A percentile compares a stretch with the other conserved stretches of the same genome.
These are phyloP conservation scores for Nemania sp. DNA, from an alignment of 2,329 filamentous ascomycete species.

Conservation along the genomic window DNA sequence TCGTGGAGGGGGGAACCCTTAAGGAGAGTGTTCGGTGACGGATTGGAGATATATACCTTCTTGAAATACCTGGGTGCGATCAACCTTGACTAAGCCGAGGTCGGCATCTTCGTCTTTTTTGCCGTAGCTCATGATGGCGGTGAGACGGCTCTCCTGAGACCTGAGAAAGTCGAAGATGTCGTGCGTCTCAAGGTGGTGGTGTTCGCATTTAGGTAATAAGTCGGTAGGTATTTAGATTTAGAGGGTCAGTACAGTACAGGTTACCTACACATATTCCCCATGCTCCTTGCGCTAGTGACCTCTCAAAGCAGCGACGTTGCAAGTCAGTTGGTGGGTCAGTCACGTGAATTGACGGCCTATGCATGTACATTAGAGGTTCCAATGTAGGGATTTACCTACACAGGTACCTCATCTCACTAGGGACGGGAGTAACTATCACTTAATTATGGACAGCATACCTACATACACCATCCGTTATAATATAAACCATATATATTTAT, in stretches of 20 bases:
- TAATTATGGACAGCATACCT: too few species aligned
- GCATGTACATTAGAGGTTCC: too few species aligned
- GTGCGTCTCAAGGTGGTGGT: constrained; percentile 39
- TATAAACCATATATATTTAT: not conserved
- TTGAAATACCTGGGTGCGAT: constrained; percentile 97
- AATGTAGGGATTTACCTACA: too few species aligned
- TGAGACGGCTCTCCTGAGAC: constrained; percentile 43
- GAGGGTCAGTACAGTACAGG: constrained; percentile 43
- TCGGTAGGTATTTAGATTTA: constrained; percentile 32
- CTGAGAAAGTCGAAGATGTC: constrained; percentile 48
- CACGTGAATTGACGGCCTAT: constrained; percentile 31
- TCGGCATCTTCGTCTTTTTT: constrained; percentile 99
- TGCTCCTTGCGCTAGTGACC: constrained; percentile 36
- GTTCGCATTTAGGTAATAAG: constrained; percentile 39
- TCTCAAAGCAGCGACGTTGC: constrained; percentile 50
- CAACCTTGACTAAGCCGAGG: constrained; percentile 92
- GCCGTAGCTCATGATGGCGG: constrained; percentile 87
- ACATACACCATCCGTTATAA: not conserved
- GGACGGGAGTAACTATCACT: too few species aligned
- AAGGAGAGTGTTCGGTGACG: constrained; percentile 1
- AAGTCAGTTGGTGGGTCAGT: constrained; percentile 37
- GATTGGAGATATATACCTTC: constrained; percentile 76
- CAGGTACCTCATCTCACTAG: too few species aligned
- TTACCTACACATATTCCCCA: constrained; percentile 27
- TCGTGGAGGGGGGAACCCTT: not conserved